Conservation (phyloP, 2,329 filamentous ascomycete genomes). For the Pseudopithomyces maydicus region DNA sequence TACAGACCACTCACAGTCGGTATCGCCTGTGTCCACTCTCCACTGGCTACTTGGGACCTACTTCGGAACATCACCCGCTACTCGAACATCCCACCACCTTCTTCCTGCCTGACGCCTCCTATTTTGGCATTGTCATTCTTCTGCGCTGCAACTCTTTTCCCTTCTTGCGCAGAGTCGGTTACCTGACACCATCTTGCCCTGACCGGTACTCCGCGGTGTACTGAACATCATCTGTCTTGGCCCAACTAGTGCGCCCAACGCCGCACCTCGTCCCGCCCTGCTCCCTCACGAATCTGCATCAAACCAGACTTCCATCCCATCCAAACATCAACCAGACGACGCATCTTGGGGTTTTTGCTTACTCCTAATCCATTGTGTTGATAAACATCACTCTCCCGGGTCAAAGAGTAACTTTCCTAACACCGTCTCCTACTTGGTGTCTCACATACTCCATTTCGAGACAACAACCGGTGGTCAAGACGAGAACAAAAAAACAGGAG, state of each 20-base stretch:
- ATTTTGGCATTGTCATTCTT: conserved; percentile 24
- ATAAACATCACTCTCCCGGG: conserved; percentile 17
- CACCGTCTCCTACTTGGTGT: conserved; percentile 11
- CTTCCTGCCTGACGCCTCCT: conserved; percentile 27
- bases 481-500: conserved; percentile 19
- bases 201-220: conserved; percentile 7
- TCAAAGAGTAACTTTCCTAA: conserved; percentile 7
- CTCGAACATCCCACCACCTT: conserved; percentile 31
- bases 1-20: conserved; percentile 43
- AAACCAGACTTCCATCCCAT: conserved; percentile 20
- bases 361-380: conserved; percentile 11
- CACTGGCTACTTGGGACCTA: conserved; percentile 40
- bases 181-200: neutral
- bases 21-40: conserved; percentile 35
- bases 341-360: conserved; percentile 21
- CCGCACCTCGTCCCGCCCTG: conserved; percentile 22
- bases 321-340: conserved; percentile 11
- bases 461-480: conserved; percentile 17
- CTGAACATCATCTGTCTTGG: conserved; percentile 27
- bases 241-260: conserved; percentile 33
- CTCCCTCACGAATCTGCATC: conserved; percentile 17
- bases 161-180: conserved; percentile 26
- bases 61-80: conserved; percentile 40
- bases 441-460: conserved; percentile 6
- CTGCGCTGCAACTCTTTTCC: conserved; percentile 21